Evolutionary conservation across 352 stramenopile species (phyloP), one percentile per base, ranked within the genome.

Genomic region (Phytophthora crassamura): DNA sequence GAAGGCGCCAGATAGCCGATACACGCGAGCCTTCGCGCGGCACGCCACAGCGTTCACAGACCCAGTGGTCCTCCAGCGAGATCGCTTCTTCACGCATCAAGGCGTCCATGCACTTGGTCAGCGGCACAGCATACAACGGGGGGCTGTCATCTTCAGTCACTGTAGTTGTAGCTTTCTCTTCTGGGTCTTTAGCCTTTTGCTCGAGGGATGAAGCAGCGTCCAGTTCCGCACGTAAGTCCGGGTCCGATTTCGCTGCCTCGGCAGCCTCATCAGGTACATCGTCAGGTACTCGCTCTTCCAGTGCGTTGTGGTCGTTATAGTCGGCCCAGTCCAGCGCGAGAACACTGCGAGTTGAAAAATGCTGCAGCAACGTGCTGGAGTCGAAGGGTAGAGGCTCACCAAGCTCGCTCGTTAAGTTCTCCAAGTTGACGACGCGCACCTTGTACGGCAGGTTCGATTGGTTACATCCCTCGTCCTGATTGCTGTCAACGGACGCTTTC

Each of bases 271-370:
- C 54, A 16, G 72, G 49, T 10, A 74, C 49, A 20, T 80, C 73
- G 42, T 82, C 67, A 5, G 77, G 46, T 22, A 51, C 55, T 16
- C 51, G 25, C 6, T 68, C 53, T 53, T 78, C 60, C 15, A 70
- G 54, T 14, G 25, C 76, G 2, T 39, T 43, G 33, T 82, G 75
- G 5, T 82, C 69, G 9, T 73, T 50, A 34, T 67, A 72, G 51
- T 75, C 58, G 9, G 47, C 61, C 87, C 87, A 95, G 59, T 95
- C 85, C 10, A 95, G 40, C 11, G 84, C 84, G 38, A 95, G 59
- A n/a, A 95, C 81, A 64, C 85, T 91, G 15, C 84, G 82, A 18
- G 83, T 80, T 2, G 80, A 83, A 41, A 94, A 91, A 50, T 92
- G 76, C 52, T 88, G 77, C 15, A 95, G 54, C n/a, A 95, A 67